Evolutionary conservation across 805 yeast genomes (phyloP).

Genomic region (Kodamaea leandrae): DNA sequence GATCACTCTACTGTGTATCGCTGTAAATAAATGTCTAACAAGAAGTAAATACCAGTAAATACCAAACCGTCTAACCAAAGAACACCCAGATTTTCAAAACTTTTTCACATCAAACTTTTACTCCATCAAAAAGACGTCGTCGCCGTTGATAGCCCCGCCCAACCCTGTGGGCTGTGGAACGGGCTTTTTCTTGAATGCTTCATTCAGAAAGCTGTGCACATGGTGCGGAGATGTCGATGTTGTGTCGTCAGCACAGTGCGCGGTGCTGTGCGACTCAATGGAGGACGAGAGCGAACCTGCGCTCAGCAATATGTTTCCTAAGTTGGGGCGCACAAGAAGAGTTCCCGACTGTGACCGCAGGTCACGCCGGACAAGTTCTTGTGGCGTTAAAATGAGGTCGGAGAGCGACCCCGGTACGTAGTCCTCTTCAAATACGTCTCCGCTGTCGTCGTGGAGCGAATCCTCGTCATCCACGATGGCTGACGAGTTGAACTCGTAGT

Average conservation of each 20-base stretch:
- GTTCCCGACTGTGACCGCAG: conserved; percentile 55
- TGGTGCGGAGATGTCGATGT: conserved; percentile 8
- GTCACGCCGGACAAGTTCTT: conserved; percentile 66
- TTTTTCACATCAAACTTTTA: conserved; percentile 13
- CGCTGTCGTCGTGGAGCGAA: conserved; percentile 20
- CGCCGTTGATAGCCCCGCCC: conserved; percentile 13
- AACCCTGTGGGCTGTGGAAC: conserved; percentile 1
- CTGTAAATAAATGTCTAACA: neutral
- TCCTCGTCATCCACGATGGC: conserved; percentile 39
- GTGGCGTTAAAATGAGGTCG: conserved; percentile 76
- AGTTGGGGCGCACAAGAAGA: conserved; percentile 33
- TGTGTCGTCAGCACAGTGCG: conserved; percentile 6
- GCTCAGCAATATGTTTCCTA: conserved; percentile 14
- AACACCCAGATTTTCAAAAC: no score
- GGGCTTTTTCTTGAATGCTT: conserved; percentile 11
- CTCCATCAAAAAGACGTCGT: conserved; percentile 42
- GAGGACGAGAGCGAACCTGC: conserved; percentile 7
- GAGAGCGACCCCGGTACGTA: conserved; percentile 77
- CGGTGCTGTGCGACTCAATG: conserved; percentile 6
- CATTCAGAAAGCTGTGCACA: conserved; percentile 9
- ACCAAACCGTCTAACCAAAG: neutral
- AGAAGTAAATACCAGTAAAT: neutral
- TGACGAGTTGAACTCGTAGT: conserved; percentile 15
- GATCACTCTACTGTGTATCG: neutral
- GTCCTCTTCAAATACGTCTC: conserved; percentile 56